phyloP scores from a whole-genome alignment of 305 asterid genomes.

The Fraxinus latifolia region DNA sequence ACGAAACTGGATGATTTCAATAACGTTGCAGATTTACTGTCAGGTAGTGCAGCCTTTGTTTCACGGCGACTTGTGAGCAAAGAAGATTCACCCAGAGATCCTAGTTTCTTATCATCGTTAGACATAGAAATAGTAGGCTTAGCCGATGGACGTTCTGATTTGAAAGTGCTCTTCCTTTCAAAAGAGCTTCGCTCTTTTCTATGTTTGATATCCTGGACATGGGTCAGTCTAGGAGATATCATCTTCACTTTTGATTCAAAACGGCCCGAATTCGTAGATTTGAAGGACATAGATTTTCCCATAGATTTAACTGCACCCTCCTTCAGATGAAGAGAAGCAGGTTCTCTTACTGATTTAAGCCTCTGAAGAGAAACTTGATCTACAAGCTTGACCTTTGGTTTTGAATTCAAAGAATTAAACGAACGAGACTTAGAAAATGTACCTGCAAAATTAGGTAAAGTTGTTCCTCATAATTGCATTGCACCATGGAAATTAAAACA shows the following conservation, averaged over 20 bases:
- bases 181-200: conserved; percentile 51
- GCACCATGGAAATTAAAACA: conserved; percentile 11
- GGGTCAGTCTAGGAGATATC: conserved; percentile 62
- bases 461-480: neutral
- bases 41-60: conserved; percentile 41
- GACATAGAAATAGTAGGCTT: conserved; percentile 41
- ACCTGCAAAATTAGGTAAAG: conserved; percentile 45
- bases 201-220: conserved; percentile 46
- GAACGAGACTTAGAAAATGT: conserved; percentile 69
- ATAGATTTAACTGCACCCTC: conserved; percentile 57
- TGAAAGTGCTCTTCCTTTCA: conserved; percentile 66
- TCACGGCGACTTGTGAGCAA: conserved; percentile 44
- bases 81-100: conserved; percentile 43
- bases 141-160: conserved; percentile 47
- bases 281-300: conserved; percentile 73
- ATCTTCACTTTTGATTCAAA: conserved; percentile 66
- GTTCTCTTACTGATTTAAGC: conserved; percentile 62
- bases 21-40: conserved; percentile 42
- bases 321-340: conserved; percentile 46
- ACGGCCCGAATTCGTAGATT: conserved; percentile 46
- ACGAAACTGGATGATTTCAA: conserved; percentile 59
- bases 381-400: conserved; percentile 66
- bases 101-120: conserved; percentile 48
- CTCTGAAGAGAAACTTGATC: conserved; percentile 63
- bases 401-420: conserved; percentile 60